Evolutionary conservation across 768 basidiomycete genomes (phyloP).

Genomic region (Termitomyces sp.): DNA sequence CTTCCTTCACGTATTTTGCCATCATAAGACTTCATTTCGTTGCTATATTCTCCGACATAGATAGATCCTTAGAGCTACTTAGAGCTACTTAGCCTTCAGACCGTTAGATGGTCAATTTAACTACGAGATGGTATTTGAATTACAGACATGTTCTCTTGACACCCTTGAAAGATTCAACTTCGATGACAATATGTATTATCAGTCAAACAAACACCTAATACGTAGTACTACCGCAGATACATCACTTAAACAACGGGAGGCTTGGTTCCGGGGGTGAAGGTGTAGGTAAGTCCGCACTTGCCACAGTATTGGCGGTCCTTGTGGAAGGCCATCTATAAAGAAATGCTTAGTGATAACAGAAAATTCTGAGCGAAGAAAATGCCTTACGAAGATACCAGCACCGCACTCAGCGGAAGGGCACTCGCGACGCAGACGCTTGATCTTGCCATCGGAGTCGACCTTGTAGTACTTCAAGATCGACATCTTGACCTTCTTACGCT

Average conservation of each 20-base stretch:
- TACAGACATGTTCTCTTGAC: not conserved
- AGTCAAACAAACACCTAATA: not conserved
- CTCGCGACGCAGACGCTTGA: slow-evolving; percentile 98
- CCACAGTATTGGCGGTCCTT: slow-evolving; percentile 97
- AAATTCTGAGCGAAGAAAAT: not conserved
- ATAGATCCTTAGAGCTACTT: slow-evolving; percentile 6
- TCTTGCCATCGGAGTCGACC: slow-evolving; percentile 99
- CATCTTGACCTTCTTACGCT: slow-evolving; percentile 99
- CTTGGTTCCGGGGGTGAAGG: slow-evolving; percentile 76
- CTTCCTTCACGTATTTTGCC: not conserved
- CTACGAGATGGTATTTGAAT: not conserved
- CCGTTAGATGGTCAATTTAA: not conserved
- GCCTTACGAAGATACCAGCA: slow-evolving; percentile 78
- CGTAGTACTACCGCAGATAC: not conserved
- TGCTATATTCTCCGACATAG: not conserved
- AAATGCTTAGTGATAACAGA: slow-evolving; percentile 13
- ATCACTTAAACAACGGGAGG: slow-evolving; percentile 58
- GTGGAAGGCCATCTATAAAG: slow-evolving; percentile 92
- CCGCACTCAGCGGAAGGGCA: slow-evolving; percentile 84
- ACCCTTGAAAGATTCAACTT: not conserved
- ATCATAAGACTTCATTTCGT: slow-evolving; percentile 2
- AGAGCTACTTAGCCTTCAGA: not conserved
- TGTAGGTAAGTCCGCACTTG: slow-evolving; percentile 87
- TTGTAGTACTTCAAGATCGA: slow-evolving; percentile 99
- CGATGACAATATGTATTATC: not conserved